Base-by-base conservation (phyloP, 2,329 filamentous ascomycete genomes). In the Diplodia intermedia region DNA sequence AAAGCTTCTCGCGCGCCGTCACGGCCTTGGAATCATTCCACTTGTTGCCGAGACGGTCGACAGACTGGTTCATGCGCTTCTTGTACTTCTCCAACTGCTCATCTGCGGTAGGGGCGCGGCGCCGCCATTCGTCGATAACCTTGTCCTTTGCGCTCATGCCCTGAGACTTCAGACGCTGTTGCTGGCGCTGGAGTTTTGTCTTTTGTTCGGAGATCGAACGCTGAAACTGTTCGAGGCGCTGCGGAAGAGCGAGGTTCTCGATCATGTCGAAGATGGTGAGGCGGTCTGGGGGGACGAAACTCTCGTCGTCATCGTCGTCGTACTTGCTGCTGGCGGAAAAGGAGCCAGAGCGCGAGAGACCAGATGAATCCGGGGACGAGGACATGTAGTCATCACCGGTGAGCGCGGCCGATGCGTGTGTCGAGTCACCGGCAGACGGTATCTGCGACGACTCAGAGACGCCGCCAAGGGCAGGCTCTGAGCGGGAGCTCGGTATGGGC, bases 1-100 rank as follows among this genome's bases (percentile, higher is more conserved):
- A 94, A 60, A 96, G 84, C 85, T 99, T 99, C 82, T 99, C 95
- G 69, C 94, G 89, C 61, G 92, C 80, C 1, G 93, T 97, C 73
- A 99, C 93, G 9, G 89, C 90, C 75, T 93, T 93, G 20, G 91
- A 92, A 76, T 97, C 91, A 76, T 92, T 95, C 94, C 94, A 99
- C 75, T 89, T 89, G 72, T 86, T 88, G 69, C 90, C 91, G 40
- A 98, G 85, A 72, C 92, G 91, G 74, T 97, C 94, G n/a, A 98
- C 93, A 61, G 90, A 93, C 61, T 87, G 86, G 72, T 90, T 90
- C 93, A 98, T 95, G 69, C 91, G 91, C 78, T 89, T 91, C 73
- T 90, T 88, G 79, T 98, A 98, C 74, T 92, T 92, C 54, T 96
- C 93, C 68, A 98, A 86, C 82, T 97, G 93, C 79, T 98, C 94